These are phyloP conservation scores for Carallia brachiata DNA, from an alignment of 345 rosid species.

Conservation along the genomic window DNA sequence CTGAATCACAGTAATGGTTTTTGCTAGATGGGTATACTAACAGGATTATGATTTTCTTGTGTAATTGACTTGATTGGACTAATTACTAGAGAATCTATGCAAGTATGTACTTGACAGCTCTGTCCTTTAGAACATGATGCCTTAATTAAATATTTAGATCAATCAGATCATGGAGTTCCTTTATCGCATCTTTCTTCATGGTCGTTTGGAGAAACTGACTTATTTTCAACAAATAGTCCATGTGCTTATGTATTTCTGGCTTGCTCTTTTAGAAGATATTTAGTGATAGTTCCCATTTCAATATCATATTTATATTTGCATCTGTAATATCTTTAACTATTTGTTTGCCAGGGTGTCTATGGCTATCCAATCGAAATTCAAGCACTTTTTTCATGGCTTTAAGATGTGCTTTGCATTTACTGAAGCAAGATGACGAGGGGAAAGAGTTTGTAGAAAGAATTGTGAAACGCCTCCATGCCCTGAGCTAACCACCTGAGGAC, in stretches of 20 bases:
- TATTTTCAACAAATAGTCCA: too few relatives aligned
- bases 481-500: constrained; percentile 90
- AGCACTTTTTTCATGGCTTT: constrained; percentile 92
- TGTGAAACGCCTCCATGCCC: constrained; percentile 87
- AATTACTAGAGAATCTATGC: neutral
- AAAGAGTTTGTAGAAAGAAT: constrained; percentile 87
- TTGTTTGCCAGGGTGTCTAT: constrained; percentile 70
- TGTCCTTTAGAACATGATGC: neutral
- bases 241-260: too few relatives aligned
- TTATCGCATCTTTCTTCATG: too few relatives aligned
- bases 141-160: too few relatives aligned
- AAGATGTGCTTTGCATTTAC: constrained; percentile 74
- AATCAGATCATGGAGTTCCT: too few relatives aligned
- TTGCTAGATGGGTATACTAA: too few relatives aligned
- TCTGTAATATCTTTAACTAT: constrained; percentile 27
- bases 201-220: too few relatives aligned
- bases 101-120: neutral
- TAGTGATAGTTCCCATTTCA: neutral
- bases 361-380: constrained; percentile 98
- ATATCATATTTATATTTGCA: neutral
- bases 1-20: too few relatives aligned
- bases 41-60: too few relatives aligned
- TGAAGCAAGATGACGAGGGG: constrained; percentile 89
- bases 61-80: too few relatives aligned
- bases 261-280: neutral